Base-by-base conservation (phyloP, 768 basidiomycete genomes). In the Phlebiopsis flavidoalba region DNA sequence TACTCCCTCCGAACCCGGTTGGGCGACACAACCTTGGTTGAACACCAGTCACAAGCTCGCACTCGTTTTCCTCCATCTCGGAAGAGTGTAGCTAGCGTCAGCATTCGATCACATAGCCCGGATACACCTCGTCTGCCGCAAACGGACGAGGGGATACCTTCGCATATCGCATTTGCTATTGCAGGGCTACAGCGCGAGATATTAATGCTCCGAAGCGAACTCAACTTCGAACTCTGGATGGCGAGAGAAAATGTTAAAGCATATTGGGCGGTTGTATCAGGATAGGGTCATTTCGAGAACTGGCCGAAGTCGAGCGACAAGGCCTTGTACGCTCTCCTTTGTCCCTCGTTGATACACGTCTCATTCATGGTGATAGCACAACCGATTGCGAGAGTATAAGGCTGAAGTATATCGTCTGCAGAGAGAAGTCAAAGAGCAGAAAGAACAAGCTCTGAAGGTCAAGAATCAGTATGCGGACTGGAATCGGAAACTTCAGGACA, bases 201-300 rank as follows among this genome's bases (percentile, higher is more conserved):
- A 1, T 71, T 93, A 2, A 72, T 93, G 31, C 76, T 94, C 31
- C 79, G 88, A 53, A 91, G 86, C 68, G 91, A 94, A 64, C 82
- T 94, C 46, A 91, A 92, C 69, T 91, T 93, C 62, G 89, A 94
- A 74, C 76, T 87, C 24, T 95, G 91, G 89, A 75, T 89, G 46
- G 86, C 89, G 60, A 79, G 89, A 63, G 87, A 93, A 72, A 91
- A 92, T 60, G 81, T 88, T 55, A 84, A n/a, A 85, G 69, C 90
- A 93, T 67, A 88, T 95, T 53, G 89, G 87, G n/a, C 80, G 87
- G 45, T 74, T 94, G 47, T 88, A 91, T 66, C 82, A 87, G 64
- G 87, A 91, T 64, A 85, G 84, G 35, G 83, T 90, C 22, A 72
- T 89, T 40, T 84, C 87, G 60, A 83, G 83, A 67, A 86, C 83